Evolutionary conservation across 768 basidiomycete species (phyloP), one percentile per base, ranked within the genome.

Genomic region (Lactifluus piperatus): DNA sequence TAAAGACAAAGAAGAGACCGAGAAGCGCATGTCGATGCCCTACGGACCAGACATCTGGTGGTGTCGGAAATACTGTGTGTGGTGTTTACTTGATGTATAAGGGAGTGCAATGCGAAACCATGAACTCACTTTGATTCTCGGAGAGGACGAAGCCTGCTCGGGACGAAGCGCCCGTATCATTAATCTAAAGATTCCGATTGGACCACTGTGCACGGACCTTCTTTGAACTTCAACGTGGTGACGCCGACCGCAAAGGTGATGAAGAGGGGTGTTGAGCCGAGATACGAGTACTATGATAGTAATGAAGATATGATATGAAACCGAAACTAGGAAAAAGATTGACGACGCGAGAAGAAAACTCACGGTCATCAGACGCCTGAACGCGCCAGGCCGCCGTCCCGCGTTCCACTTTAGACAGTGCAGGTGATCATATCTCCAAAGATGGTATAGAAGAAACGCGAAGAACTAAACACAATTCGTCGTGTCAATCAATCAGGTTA

Each of bases 311-410:
- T 20, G 9, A 24, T 51, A 32, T 56, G n/a, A 50, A 34, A 30
- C 34, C n/a, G 44, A 14, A 39, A 51, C 6, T 11, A 1, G 30
- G 4, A 10, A 5, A 7, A 34, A 34, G 10, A 13, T 34, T 11
- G 4, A 44, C 30, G 44, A 39, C 6, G 32, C 14, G 27, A 4
- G 27, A n/a, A n/a, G n/a, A n/a, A n/a, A n/a, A 76, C 83, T 26
- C 68, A 90, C 87, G n/a, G 87, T 91, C 90, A 92, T 92, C 68
- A 92, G 78, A 51, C 91, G 79, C 73, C 87, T 91, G 79, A 92
- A 92, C 13, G 89, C 83, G 56, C 90, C 90, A 57, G 85, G 86
- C 69, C 88, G 86, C 53, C 86, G 78, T 34, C 86, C 87, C 14
- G 83, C 77, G 68, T 82, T 77, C 87, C 88, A 90, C 70, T 75